A percentile compares a stretch with the other conserved stretches of the same genome.
Conservation (phyloP, 1,139 yeast species). For the Kodamaea arcana region DNA sequence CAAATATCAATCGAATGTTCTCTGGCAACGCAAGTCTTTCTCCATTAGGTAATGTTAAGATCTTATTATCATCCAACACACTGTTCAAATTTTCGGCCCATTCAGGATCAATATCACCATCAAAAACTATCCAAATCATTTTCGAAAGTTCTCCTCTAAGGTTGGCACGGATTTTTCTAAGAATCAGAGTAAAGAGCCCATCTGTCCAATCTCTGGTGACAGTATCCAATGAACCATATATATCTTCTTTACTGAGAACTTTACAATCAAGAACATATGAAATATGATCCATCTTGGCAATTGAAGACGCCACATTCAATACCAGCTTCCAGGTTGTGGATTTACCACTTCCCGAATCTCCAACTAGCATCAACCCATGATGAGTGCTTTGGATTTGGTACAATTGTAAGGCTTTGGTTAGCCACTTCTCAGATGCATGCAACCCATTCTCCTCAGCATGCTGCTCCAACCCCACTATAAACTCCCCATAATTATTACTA, state of each 20-base stretch:
- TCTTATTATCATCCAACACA: slow-evolving; percentile 82
- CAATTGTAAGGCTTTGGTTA: slow-evolving; percentile 59
- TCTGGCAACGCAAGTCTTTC: slow-evolving; percentile 70
- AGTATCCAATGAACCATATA: slow-evolving; percentile 70
- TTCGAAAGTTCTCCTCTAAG: slow-evolving; percentile 55
- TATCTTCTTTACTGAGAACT: slow-evolving; percentile 57
- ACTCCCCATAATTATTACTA: slow-evolving; percentile 13
- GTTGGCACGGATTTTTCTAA: slow-evolving; percentile 59
- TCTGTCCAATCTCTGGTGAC: slow-evolving; percentile 92
- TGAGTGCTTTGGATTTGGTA: slow-evolving; percentile 60
- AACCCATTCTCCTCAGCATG: slow-evolving; percentile 19
- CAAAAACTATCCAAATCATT: slow-evolving; percentile 77
- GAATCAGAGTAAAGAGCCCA: slow-evolving; percentile 70
- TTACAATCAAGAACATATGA: slow-evolving; percentile 66
- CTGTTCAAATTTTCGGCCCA: slow-evolving; percentile 93
- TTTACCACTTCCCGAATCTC: slow-evolving; percentile 76
- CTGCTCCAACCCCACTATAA: slow-evolving; percentile 15
- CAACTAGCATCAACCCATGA: slow-evolving; percentile 81
- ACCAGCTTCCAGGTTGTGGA: slow-evolving; percentile 51
- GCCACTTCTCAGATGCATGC: slow-evolving; percentile 37
- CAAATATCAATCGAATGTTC: slow-evolving; percentile 68
- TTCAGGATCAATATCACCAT: slow-evolving; percentile 90
- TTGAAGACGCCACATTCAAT: slow-evolving; percentile 37
- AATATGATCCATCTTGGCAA: slow-evolving; percentile 33
- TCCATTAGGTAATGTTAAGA: slow-evolving; percentile 84